Conservation (phyloP, 2,329 filamentous ascomycete species). For the Penicillium sp. region DNA sequence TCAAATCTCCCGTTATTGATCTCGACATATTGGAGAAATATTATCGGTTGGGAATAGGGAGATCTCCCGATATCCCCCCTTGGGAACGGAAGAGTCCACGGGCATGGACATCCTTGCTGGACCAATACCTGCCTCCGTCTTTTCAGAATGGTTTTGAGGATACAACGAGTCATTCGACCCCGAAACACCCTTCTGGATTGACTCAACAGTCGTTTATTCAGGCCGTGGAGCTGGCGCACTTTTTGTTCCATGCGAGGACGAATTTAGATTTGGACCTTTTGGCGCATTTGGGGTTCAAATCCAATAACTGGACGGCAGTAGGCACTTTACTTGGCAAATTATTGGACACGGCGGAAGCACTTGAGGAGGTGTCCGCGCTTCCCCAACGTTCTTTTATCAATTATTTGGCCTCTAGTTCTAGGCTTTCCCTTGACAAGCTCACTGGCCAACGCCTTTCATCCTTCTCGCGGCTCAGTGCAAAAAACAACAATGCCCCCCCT, state of each 20-base stretch:
- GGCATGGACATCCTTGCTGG: conserved; percentile 42
- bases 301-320: conserved; percentile 48
- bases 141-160: conserved; percentile 26
- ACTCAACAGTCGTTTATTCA: conserved; percentile 28
- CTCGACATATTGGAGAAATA: conserved; percentile 26
- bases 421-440: conserved; percentile 37
- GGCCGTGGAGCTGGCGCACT: conserved; percentile 36
- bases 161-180: conserved; percentile 9
- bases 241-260: conserved; percentile 37
- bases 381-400: conserved; percentile 35
- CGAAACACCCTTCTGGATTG: not conserved
- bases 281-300: conserved; percentile 43
- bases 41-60: conserved; percentile 15
- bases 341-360: conserved; percentile 41
- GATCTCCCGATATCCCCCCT: conserved; percentile 23
- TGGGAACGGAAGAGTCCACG: conserved; percentile 30
- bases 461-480: conserved; percentile 11
- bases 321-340: conserved; percentile 44
- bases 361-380: conserved; percentile 24
- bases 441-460: conserved; percentile 23
- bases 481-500: not conserved
- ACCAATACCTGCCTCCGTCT: conserved; percentile 37
- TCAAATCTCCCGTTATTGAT: conserved; percentile 25
- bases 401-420: conserved; percentile 29
- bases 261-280: conserved; percentile 42